Evolutionary conservation across 1,139 yeast species (phyloP), one percentile per base, ranked within the genome.

Genomic region (Saccharomycopsis crataegensis): DNA sequence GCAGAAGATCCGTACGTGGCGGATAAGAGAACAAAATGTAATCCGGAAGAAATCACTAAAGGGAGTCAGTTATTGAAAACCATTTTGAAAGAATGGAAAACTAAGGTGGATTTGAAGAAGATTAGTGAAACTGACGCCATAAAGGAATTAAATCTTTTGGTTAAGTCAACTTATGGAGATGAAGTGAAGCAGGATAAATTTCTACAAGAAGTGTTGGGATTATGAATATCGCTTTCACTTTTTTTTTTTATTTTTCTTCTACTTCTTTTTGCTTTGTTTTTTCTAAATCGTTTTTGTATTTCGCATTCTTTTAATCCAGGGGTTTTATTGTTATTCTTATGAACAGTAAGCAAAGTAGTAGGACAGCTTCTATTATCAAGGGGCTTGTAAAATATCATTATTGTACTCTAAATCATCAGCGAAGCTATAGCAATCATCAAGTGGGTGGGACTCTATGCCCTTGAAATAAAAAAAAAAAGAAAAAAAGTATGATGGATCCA

Each of bases 41-140:
- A 78, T 1, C 69, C 72, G 12, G 78, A 75, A 7, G 88, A 86
- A 59, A 73, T 83, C 34, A 65, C 73, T 4, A 64, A 68, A 11
- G 93, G 96, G 0, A 76, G 81, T 37, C 77, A 73, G 6, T 64
- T 75, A 14, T 70, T 89, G 62, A 80, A 80, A 59, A 64, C 62
- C 8, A 67, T 87, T 1, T 70, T 89, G 59, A 78, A 78, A 60
- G 66, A 74, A 50, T 89, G 96, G 96, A 81, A 73, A 52, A 45
- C 64, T 43, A 78, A 73, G 43, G 70, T 72, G 41, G 72, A 71
- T 52, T 17, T 36, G 41, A 41, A 46, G 4, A 64, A 63, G 12
- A 22, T 48, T 33, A 40, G 38, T 1, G 65, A 72, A 34, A 67
- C 64, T 7, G 74, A 71, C 44, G 73, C 77, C n/a, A 65, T 73